Evolutionary conservation across 768 basidiomycete species (phyloP).

Genomic region (Agaricus blazei): DNA sequence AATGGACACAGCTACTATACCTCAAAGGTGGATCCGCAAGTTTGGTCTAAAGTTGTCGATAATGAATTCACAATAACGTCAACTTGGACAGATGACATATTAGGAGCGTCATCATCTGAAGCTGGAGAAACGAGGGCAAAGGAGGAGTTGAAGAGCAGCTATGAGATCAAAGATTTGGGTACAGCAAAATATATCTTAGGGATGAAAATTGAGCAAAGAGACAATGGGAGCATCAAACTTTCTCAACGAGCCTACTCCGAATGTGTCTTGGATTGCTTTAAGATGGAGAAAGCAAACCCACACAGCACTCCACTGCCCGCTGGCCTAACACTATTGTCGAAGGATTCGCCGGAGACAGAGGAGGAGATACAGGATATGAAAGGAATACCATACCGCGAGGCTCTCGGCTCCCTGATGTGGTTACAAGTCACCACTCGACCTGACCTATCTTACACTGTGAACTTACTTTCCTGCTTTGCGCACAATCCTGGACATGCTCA

Average conservation of each 20-base stretch:
- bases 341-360: too few relatives aligned
- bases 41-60: slow-evolving; percentile 4
- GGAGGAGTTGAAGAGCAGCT: not conserved
- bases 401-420: too few relatives aligned
- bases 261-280: slow-evolving; percentile 2
- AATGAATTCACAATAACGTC: slow-evolving; percentile 7
- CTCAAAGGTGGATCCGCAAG: not conserved
- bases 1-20: slow-evolving; percentile 10
- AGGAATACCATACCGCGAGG: too few relatives aligned
- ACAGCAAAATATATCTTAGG: slow-evolving; percentile 8
- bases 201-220: slow-evolving; percentile 9
- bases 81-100: not conserved
- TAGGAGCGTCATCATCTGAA: too few relatives aligned
- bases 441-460: too few relatives aligned
- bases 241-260: slow-evolving; percentile 6
- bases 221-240: not conserved
- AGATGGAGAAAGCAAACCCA: slow-evolving; percentile 7
- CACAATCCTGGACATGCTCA: too few relatives aligned
- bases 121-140: too few relatives aligned
- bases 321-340: too few relatives aligned
- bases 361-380: too few relatives aligned
- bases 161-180: slow-evolving; percentile 12
- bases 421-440: too few relatives aligned
- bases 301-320: slow-evolving; percentile 11
- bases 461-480: too few relatives aligned